Evolutionary conservation across 2,329 filamentous ascomycete genomes (phyloP).

Genomic region (Hysterium pulicare): DNA sequence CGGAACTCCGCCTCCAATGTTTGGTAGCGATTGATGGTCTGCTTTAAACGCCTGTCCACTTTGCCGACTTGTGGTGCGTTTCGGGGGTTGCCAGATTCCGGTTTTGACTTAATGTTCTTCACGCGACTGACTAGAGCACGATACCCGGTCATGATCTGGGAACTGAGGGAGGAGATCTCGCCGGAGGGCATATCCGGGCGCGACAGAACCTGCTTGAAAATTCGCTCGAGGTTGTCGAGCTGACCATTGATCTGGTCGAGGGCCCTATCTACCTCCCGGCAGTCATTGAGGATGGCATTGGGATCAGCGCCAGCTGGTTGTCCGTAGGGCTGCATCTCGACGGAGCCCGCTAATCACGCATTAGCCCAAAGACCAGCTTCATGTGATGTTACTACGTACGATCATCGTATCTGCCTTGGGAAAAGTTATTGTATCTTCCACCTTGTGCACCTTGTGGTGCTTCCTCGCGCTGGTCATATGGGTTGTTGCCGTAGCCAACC

Average conservation of each 20-base stretch:
- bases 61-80: conserved; percentile 79
- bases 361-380: conserved; percentile 8
- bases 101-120: conserved; percentile 76
- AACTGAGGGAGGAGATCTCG: conserved; percentile 67
- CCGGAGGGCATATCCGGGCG: conserved; percentile 71
- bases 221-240: conserved; percentile 66
- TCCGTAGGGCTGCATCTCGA: conserved; percentile 68
- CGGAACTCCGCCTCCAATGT: conserved; percentile 75
- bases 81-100: conserved; percentile 67
- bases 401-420: conserved; percentile 35
- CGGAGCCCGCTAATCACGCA: conserved; percentile 40
- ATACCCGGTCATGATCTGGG: conserved; percentile 81
- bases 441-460: conserved; percentile 39
- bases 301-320: conserved; percentile 47
- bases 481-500: conserved; percentile 41
- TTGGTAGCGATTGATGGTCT: conserved; percentile 78
- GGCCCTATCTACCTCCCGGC: conserved; percentile 72
- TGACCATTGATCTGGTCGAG: conserved; percentile 72
- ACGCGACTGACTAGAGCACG: conserved; percentile 75
- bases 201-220: conserved; percentile 69
- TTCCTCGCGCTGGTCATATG: conserved; percentile 40
- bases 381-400: conserved; percentile 17
- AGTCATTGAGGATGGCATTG: conserved; percentile 80
- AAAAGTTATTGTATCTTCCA: conserved; percentile 56
- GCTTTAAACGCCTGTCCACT: conserved; percentile 75